Evolutionary conservation across 352 stramenopile species (phyloP).

Genomic region (Phytophthora cactorum): DNA sequence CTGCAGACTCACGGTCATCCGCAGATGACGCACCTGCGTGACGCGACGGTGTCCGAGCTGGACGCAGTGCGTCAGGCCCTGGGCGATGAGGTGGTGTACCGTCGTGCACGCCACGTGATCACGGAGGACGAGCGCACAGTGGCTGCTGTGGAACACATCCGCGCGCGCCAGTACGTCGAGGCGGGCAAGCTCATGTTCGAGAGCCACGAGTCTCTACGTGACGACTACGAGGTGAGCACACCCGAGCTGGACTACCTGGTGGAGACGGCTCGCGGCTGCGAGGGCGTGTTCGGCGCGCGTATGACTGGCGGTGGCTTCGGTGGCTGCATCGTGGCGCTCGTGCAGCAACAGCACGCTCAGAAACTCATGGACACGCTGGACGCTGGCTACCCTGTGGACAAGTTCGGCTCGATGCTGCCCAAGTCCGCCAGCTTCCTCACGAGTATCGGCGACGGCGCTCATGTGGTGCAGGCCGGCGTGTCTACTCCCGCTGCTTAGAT

Average conservation of each 20-base stretch:
- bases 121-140: conserved; percentile 62
- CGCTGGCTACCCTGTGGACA: conserved; percentile 74
- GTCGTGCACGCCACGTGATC: conserved; percentile 93
- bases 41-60: conserved; percentile 89
- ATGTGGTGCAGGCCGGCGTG: conserved; percentile 50
- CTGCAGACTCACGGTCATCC: conserved; percentile 75
- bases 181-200: conserved; percentile 92
- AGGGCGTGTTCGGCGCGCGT: conserved; percentile 95
- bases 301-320: conserved; percentile 97
- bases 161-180: conserved; percentile 73
- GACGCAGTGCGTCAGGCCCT: conserved; percentile 68
- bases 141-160: conserved; percentile 73
- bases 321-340: conserved; percentile 96
- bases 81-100: conserved; percentile 74
- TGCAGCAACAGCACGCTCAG: no score
- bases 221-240: conserved; percentile 95
- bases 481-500: conserved; percentile 10
- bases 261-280: conserved; percentile 85
- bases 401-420: conserved; percentile 55
- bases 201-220: conserved; percentile 91
- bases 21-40: conserved; percentile 82
- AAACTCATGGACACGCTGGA: conserved; percentile 59
- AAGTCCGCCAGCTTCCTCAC: conserved; percentile 72
- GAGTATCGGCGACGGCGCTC: conserved; percentile 59
- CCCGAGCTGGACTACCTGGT: conserved; percentile 92